These are phyloP conservation scores for Tolypocladium guangdongense DNA, from an alignment of 2,329 filamentous ascomycete species.

Conservation along the genomic window DNA sequence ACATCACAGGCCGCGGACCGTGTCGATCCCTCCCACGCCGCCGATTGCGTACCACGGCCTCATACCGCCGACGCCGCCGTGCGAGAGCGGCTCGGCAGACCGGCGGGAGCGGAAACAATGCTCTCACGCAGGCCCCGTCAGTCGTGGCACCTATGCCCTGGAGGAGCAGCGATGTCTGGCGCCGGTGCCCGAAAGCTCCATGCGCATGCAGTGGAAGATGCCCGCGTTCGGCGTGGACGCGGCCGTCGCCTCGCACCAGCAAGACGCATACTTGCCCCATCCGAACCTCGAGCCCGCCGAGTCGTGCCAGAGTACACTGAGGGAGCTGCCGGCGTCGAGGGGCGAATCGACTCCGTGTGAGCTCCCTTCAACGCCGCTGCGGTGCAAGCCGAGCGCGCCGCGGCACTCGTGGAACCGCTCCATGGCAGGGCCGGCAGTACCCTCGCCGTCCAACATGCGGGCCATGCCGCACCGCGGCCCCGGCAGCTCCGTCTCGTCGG, in stretches of 20 bases:
- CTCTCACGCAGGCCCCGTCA: neutral
- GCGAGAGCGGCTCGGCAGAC: slow-evolving; percentile 6
- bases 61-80: slow-evolving; percentile 16
- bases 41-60: slow-evolving; percentile 21
- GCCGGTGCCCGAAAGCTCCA: neutral
- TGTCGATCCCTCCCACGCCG: slow-evolving; percentile 15
- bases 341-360: neutral
- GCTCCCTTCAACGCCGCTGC: neutral
- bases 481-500: slow-evolving; percentile 5
- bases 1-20: slow-evolving; percentile 1
- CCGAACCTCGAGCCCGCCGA: neutral
- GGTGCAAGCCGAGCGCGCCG: neutral
- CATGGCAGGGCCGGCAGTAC: slow-evolving; percentile 3
- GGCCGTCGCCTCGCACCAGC: neutral
- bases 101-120: neutral
- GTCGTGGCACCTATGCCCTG: neutral
- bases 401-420: neutral
- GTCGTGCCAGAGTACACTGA: neutral
- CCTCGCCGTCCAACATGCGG: slow-evolving; percentile 15
- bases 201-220: neutral
- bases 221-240: neutral
- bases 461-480: slow-evolving; percentile 10
- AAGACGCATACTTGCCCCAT: neutral
- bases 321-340: neutral
- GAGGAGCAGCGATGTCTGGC: neutral